These are phyloP conservation scores for Phytophthora nicotianae DNA, from an alignment of 352 stramenopile genomes.

Conservation along the genomic window DNA sequence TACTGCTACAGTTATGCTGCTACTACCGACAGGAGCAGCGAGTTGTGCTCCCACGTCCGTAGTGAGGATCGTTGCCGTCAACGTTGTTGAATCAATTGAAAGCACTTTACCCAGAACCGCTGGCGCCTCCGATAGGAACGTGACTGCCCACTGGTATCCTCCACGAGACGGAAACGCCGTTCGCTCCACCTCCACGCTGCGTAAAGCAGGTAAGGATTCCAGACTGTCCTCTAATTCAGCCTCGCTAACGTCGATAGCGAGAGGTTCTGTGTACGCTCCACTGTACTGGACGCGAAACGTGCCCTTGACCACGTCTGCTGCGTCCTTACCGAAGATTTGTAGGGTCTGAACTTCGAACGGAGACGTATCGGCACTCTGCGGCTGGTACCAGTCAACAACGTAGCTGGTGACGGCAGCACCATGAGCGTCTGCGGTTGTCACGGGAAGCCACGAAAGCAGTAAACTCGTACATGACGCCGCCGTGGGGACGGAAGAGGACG, in stretches of 20 bases:
- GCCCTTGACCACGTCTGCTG: conserved; percentile 53
- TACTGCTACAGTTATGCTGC: conserved; percentile 36
- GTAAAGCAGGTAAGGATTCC: conserved; percentile 55
- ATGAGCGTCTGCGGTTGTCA: conserved; percentile 31
- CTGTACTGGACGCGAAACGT: conserved; percentile 81
- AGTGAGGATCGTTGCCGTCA: conserved; percentile 36
- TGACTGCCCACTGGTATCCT: conserved; percentile 82
- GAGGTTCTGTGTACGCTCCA: conserved; percentile 46
- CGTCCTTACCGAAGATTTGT: conserved; percentile 56
- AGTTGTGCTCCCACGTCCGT: conserved; percentile 51
- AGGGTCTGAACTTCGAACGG: conserved; percentile 72
- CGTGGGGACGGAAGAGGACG: conserved; percentile 27
- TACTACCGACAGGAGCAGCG: conserved; percentile 48
- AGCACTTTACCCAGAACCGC: conserved; percentile 47
- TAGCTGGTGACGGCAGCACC: conserved; percentile 67
- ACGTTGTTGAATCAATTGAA: conserved; percentile 40
- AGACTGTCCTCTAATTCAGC: conserved; percentile 68
- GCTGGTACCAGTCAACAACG: conserved; percentile 76
- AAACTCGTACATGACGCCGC: conserved; percentile 32
- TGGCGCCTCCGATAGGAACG: conserved; percentile 68
- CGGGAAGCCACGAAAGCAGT: conserved; percentile 60
- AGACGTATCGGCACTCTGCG: conserved; percentile 33
- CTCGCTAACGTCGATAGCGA: conserved; percentile 64
- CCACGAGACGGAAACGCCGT: conserved; percentile 39
- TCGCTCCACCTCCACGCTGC: conserved; percentile 80